phyloP scores from a whole-genome alignment of 768 basidiomycete genomes.

The Amanita subjunquillea region DNA sequence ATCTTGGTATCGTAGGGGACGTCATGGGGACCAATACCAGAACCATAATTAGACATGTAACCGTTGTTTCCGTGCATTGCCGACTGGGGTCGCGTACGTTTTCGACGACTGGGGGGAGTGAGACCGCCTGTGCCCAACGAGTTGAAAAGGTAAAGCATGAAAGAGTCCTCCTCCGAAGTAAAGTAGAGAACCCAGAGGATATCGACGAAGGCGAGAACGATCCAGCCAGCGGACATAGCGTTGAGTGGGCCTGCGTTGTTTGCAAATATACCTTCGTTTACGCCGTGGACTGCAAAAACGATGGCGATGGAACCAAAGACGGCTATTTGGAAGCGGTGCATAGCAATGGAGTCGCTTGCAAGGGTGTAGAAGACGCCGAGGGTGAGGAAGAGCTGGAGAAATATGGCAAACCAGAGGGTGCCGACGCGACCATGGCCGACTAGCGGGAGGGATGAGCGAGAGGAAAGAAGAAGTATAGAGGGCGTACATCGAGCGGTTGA shows the following conservation, averaged over 20 bases:
- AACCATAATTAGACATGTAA: conserved; percentile 50
- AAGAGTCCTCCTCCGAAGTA: conserved; percentile 92
- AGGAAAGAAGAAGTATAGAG: background rate
- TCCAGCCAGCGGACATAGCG: conserved; percentile 90
- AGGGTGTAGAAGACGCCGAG: conserved; percentile 65
- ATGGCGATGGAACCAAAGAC: conserved; percentile 80
- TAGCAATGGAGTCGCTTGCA: conserved; percentile 84
- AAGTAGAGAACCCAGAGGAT: conserved; percentile 97
- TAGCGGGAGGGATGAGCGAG: conserved; percentile 10
- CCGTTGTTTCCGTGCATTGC: conserved; percentile 60
- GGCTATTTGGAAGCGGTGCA: conserved; percentile 87
- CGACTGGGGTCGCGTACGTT: conserved; percentile 54
- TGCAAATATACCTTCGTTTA: conserved; percentile 59
- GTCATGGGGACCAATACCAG: conserved; percentile 61
- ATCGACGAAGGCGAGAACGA: conserved; percentile 84
- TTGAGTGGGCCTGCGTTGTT: conserved; percentile 37
- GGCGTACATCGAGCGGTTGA: conserved; percentile 42
- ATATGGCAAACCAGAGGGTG: conserved; percentile 77
- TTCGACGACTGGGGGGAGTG: conserved; percentile 69
- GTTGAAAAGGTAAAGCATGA: conserved; percentile 78
- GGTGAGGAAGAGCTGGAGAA: conserved; percentile 65
- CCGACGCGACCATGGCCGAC: conserved; percentile 41
- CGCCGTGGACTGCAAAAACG: conserved; percentile 76
- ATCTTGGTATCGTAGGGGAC: conserved; percentile 52
- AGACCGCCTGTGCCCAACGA: conserved; percentile 80